phyloP scores from a whole-genome alignment of 208 protist genomes.

The Trypanosoma melophagium region DNA sequence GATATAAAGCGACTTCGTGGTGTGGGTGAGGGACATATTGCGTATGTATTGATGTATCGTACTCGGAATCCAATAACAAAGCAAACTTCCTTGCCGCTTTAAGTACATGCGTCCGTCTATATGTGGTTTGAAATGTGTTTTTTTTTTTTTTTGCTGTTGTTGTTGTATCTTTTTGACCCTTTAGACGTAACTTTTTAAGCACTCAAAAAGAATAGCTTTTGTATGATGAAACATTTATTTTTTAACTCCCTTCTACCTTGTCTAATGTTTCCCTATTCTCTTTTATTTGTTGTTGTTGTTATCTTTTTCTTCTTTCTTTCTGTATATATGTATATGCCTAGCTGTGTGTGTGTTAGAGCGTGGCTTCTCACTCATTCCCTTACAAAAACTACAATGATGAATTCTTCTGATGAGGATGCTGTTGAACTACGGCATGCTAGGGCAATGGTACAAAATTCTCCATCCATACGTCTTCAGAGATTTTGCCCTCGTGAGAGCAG shows the following conservation, averaged over 20 bases:
- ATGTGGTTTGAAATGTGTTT: neutral
- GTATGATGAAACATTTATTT: neutral
- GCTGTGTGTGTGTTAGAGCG: neutral
- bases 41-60: constrained; percentile 83
- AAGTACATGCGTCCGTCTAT: neutral
- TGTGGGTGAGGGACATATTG: constrained; percentile 78
- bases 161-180: no score
- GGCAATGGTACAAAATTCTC: neutral
- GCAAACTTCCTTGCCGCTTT: constrained; percentile 47
- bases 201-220: neutral
- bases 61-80: constrained; percentile 58
- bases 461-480: neutral
- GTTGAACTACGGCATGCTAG: neutral
- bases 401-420: neutral
- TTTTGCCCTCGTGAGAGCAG: neutral
- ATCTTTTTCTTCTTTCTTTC: neutral
- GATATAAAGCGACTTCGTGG: constrained; percentile 75
- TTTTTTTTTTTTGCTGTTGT: no score
- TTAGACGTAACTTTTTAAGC: no score
- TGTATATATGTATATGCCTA: neutral
- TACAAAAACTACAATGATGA: neutral
- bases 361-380: no score
- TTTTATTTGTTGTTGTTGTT: neutral
- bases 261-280: neutral
- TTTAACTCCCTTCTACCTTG: neutral